Evolutionary conservation across 495 filamentous ascomycete species (phyloP), one percentile per base, ranked within the genome.

Genomic region (Elaphomyces granulatus): DNA sequence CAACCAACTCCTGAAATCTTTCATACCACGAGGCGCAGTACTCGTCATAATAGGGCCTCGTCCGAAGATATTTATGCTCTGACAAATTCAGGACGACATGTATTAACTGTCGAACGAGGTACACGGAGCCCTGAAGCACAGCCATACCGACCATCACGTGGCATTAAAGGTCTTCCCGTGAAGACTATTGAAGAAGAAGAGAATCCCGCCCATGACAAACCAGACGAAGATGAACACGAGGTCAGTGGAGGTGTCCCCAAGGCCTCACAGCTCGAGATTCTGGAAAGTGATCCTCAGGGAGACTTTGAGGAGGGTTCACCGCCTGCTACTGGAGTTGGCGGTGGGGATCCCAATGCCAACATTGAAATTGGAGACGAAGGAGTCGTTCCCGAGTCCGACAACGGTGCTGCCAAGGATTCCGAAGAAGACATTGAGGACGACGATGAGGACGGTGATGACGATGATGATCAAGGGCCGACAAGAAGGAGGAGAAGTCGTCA

Each of bases 21-120:
- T 33, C 46, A 44, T n/a, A 53, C 43, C 10, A 65, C 63, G 10
- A 61, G 74, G 37, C 66, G 74, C 40, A 74, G 64, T 26, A 78
- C 75, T 45, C 72, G 77, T 14, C 68, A 71, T 4, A 71, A 66
- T 15, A 71, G 75, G 32, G 74, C 73, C 41, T 61, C 71, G 7
- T 65, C 68, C 3, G 73, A 74, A 30, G 70, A 78, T 12, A 67
- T 80, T 10, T 61, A 78, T 32, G 75, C 69, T 14, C 63, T 93
- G 21, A 78, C 83, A 0, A 78, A 77, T 49, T 92, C 85, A 2
- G 86, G 86, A 9, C 74, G 68, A 48, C 83, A 92, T 53, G 72
- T 77, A 40, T 51, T 71, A 40, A 63, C 72, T 10, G 63, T 77
- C 20, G 57, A 70, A 41, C 62, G 70, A 20, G 74, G 71, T 31